Evolutionary conservation across 2,329 filamentous ascomycete species (phyloP).

Genomic region (Fusarium mangiferae): DNA sequence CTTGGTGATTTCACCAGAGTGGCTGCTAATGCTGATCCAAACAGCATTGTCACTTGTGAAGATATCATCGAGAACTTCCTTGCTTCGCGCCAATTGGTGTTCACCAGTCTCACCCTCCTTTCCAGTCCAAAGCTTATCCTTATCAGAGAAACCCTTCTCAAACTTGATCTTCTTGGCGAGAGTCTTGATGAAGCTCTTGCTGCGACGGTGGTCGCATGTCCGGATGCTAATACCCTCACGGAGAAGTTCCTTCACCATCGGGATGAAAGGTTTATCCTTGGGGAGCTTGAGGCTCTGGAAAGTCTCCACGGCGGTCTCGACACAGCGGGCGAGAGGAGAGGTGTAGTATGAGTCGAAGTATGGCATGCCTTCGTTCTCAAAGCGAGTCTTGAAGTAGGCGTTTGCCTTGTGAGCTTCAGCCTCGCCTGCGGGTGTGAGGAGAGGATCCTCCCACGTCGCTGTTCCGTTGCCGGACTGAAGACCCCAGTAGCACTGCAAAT

Average conservation of each 20-base stretch:
- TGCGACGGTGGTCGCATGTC: conserved; percentile 73
- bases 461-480: conserved; percentile 72
- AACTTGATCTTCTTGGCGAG: conserved; percentile 65
- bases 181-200: conserved; percentile 61
- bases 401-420: conserved; percentile 68
- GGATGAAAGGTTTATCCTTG: conserved; percentile 61
- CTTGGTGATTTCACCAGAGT: conserved; percentile 66
- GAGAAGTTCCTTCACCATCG: conserved; percentile 71
- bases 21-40: conserved; percentile 69
- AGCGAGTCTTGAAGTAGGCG: conserved; percentile 66
- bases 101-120: conserved; percentile 54
- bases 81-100: conserved; percentile 62
- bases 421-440: conserved; percentile 67
- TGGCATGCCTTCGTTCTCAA: conserved; percentile 64
- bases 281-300: conserved; percentile 66
- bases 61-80: conserved; percentile 64
- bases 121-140: conserved; percentile 58
- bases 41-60: conserved; percentile 63
- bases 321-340: conserved; percentile 71
- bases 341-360: conserved; percentile 72
- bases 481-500: conserved; percentile 70
- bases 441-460: conserved; percentile 70
- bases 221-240: conserved; percentile 75
- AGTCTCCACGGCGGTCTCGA: conserved; percentile 70
- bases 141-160: conserved; percentile 70